A percentile compares a stretch with the other conserved stretches of the same genome.
phyloP scores from a whole-genome alignment of 2,329 filamentous ascomycete genomes.

The Diaporthe caulivora region DNA sequence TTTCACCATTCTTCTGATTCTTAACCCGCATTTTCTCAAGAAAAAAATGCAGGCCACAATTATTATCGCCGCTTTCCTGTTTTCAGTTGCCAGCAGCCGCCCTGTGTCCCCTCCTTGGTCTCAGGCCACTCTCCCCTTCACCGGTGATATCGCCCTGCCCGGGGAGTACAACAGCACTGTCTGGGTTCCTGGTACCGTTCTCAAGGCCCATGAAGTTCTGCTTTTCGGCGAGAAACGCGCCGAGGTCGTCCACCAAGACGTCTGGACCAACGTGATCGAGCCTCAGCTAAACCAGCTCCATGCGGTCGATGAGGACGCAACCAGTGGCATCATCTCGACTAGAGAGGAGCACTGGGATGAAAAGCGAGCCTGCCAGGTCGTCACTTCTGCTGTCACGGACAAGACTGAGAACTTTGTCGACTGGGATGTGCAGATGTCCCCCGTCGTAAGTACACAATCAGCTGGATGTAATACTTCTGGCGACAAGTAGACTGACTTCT shows the following conservation, averaged over 20 bases:
- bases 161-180: constrained; percentile 4
- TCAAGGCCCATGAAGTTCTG: constrained; percentile 1
- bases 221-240: constrained; percentile 6
- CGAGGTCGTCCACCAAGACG: constrained; percentile 10
- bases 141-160: not conserved
- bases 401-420: constrained; percentile 24
- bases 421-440: constrained; percentile 22
- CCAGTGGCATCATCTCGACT: not conserved
- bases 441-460: not conserved
- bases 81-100: not conserved
- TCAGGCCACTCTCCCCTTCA: not conserved
- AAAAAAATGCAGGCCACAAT: not conserved
- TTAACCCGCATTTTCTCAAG: not conserved
- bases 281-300: constrained; percentile 11
- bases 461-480: not conserved
- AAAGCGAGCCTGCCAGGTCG: constrained; percentile 6
- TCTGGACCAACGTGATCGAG: constrained; percentile 8
- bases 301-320: not conserved
- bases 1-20: not conserved
- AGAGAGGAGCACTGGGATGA: constrained; percentile 13
- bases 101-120: not conserved
- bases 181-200: constrained; percentile 3
- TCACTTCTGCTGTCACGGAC: constrained; percentile 2
- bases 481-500: not conserved
- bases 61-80: constrained; percentile 10